These are phyloP conservation scores for Aspergillus tanneri DNA, from an alignment of 2,329 filamentous ascomycete genomes.

Conservation along the genomic window DNA sequence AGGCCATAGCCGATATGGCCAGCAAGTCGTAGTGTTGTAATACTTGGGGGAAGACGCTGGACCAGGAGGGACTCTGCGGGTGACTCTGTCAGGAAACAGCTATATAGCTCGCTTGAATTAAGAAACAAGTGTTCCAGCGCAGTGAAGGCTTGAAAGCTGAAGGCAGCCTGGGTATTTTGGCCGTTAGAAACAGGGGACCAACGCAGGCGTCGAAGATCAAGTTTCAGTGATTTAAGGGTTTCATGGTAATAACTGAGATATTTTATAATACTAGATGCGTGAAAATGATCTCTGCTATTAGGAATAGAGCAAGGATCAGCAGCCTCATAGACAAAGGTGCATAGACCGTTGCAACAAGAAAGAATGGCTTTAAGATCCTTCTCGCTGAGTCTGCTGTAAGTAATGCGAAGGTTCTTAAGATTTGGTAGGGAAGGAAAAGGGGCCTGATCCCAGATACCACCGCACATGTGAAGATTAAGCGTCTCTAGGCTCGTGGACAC, in stretches of 20 bases:
- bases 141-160: background rate
- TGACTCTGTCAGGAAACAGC: background rate
- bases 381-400: constrained; percentile 2
- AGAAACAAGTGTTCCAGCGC: constrained; percentile 8
- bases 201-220: constrained; percentile 1
- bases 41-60: background rate
- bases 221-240: constrained; percentile 5
- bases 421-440: constrained; percentile 8
- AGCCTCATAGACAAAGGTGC: constrained; percentile 9
- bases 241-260: background rate
- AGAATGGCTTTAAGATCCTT: constrained; percentile 3
- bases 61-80: background rate
- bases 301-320: background rate
- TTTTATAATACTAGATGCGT: background rate
- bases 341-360: constrained; percentile 2
- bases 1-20: background rate
- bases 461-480: constrained; percentile 14
- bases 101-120: constrained; percentile 2
- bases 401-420: constrained; percentile 8
- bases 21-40: constrained; percentile 3
- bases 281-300: background rate
- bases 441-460: background rate
- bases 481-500: constrained; percentile 5
- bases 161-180: background rate
- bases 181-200: background rate